These are phyloP conservation scores for Phylloboletellus chloephorus DNA, from an alignment of 1,284 basidiomycete genomes.

Conservation along the genomic window DNA sequence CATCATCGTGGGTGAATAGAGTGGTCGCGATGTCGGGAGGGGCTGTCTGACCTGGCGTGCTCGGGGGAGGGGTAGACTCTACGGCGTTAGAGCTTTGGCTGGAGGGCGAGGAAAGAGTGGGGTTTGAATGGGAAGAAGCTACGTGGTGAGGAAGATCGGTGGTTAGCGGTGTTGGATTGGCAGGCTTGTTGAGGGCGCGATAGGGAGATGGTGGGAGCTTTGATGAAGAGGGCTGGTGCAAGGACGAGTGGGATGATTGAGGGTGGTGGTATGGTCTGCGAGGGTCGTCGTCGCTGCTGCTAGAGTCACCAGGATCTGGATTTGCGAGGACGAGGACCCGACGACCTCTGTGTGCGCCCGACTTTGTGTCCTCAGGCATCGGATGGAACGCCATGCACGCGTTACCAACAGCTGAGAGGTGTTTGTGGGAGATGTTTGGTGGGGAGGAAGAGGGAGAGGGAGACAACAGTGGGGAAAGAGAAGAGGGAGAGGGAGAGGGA, in stretches of 20 bases:
- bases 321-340: constrained; percentile 55
- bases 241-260: constrained; percentile 26
- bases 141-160: constrained; percentile 37
- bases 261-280: constrained; percentile 18
- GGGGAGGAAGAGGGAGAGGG: neutral
- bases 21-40: constrained; percentile 40
- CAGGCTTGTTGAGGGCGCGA: constrained; percentile 22
- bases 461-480: neutral
- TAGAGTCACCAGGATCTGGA: constrained; percentile 46
- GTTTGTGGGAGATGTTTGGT: constrained; percentile 2
- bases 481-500: neutral
- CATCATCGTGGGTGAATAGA: constrained; percentile 35
- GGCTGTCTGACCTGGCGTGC: constrained; percentile 50
- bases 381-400: constrained; percentile 30
- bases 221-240: constrained; percentile 21
- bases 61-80: constrained; percentile 59
- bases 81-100: constrained; percentile 57
- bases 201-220: constrained; percentile 23
- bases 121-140: constrained; percentile 38
- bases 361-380: constrained; percentile 44
- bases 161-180: constrained; percentile 33
- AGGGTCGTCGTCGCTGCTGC: constrained; percentile 42
- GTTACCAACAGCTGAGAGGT: constrained; percentile 18
- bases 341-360: constrained; percentile 28
- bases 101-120: constrained; percentile 59